Evolutionary conservation across 441 rosid genomes (phyloP).

Genomic region (Geranium incanum): DNA sequence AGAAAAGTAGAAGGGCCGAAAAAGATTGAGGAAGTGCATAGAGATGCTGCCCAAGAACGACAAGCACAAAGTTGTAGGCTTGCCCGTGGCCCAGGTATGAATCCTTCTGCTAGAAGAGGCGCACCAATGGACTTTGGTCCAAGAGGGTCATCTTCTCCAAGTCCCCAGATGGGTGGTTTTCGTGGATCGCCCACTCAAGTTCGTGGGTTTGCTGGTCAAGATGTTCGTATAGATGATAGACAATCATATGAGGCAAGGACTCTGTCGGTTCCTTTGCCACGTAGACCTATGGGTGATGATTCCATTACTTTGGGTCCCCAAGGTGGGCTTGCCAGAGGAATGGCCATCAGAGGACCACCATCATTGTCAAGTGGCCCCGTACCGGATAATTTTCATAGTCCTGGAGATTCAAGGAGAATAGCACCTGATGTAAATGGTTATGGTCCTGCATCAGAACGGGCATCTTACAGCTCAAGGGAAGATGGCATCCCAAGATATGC

Average conservation of each 20-base stretch:
- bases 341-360: conserved; percentile 63
- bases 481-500: conserved; percentile 39
- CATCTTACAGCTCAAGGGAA: conserved; percentile 39
- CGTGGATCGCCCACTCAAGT: conserved; percentile 54
- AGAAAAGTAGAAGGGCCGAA: conserved; percentile 98
- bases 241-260: conserved; percentile 59
- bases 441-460: conserved; percentile 35
- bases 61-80: conserved; percentile 65
- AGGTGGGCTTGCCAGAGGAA: conserved; percentile 93
- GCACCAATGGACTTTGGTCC: conserved; percentile 61
- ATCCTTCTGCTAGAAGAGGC: conserved; percentile 52
- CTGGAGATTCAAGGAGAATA: conserved; percentile 55
- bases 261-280: conserved; percentile 68
- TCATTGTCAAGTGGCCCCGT: conserved; percentile 31
- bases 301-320: conserved; percentile 87
- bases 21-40: conserved; percentile 93
- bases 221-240: conserved; percentile 72
- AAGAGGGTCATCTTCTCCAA: conserved; percentile 74
- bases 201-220: conserved; percentile 66
- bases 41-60: conserved; percentile 98
- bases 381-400: conserved; percentile 39
- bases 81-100: conserved; percentile 57
- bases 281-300: conserved; percentile 61
- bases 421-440: conserved; percentile 53
- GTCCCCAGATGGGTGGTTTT: conserved; percentile 47